A percentile compares a stretch with the other conserved stretches of the same genome.
Conservation (phyloP, 345 rosid species). For the Microthlaspi erraticum region DNA sequence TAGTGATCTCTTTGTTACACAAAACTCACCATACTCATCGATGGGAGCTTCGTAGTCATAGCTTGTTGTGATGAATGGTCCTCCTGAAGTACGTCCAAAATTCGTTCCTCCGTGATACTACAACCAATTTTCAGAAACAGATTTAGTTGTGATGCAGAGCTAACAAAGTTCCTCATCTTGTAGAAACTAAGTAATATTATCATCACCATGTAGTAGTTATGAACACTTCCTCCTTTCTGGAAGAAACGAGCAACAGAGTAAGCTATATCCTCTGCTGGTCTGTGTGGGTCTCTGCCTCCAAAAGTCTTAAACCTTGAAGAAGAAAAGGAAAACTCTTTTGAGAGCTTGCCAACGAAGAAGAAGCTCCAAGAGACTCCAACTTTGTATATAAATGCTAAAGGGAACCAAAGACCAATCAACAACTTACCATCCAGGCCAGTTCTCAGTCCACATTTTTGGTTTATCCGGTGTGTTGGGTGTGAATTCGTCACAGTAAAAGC, state of each 20-base stretch:
- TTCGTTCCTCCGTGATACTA: slow-evolving; percentile 99
- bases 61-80: slow-evolving; percentile 94
- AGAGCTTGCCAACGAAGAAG: slow-evolving; percentile 12
- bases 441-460: slow-evolving; percentile 99
- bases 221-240: slow-evolving; percentile 88
- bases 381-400: slow-evolving; percentile 57
- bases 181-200: slow-evolving; percentile 6
- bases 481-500: slow-evolving; percentile 84
- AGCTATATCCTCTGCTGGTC: slow-evolving; percentile 90
- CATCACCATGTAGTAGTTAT: slow-evolving; percentile 90
- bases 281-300: slow-evolving; percentile 89
- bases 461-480: slow-evolving; percentile 74
- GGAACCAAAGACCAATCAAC: slow-evolving; percentile 17
- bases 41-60: slow-evolving; percentile 99
- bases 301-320: slow-evolving; percentile 82
- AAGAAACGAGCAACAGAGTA: slow-evolving; percentile 89
- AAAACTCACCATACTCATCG: slow-evolving; percentile 87
- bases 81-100: slow-evolving; percentile 94
- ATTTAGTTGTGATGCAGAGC: not conserved
- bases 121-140: slow-evolving; percentile 2
- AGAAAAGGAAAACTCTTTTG: not conserved
- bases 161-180: not conserved
- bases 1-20: slow-evolving; percentile 8
- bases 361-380: slow-evolving; percentile 48
- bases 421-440: slow-evolving; percentile 99